Base-by-base conservation (phyloP, 306 rosid genomes). In the Sophora flavescens region DNA sequence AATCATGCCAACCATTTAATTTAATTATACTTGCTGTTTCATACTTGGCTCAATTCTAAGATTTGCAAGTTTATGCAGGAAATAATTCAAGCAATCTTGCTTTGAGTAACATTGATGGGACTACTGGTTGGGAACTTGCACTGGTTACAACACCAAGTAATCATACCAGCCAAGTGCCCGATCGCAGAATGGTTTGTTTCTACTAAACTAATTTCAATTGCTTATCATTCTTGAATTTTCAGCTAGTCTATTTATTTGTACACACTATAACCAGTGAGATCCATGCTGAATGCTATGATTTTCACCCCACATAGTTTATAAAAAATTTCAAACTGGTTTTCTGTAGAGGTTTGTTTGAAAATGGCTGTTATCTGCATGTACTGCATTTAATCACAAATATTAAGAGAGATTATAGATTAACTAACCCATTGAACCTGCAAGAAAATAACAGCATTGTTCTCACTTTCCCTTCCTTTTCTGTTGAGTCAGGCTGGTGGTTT, bases 111-210 rank as follows among this genome's bases (percentile, higher is more conserved):
- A 74, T 91, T n/a, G 80, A 74, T 13, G 93, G 96, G 33, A 83
- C 91, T 72, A 70, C 86, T 22, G 97, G 97, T 60, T 95, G 99
- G 99, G 99, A 95, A 78, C 88, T 95, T 62, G 85, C 97, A 0
- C 75, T 95, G 33, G 99, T 95, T 58, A 75, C 96, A 60, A 75
- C 96, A 62, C 91, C 89, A 62, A 88, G 91, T 84, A 92, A 85
- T 80, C 73, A 86, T 74, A 44, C 86, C 1, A 79, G 82, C 82
- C 92, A 84, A 14, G 36, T 50, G 2, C 53, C 81, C 1, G 85
- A 89, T 45, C 86, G 81, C 80, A 80, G 45, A 78, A 80, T 95
- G 97, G 99, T 95, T 71, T 7, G 84, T 86, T 68, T 66, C 72
- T 51, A 10, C 41, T 71, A 15, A 16, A 59, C n/a, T 26, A 47